A percentile compares a stretch with the other conserved stretches of the same genome.
Evolutionary conservation across 2,329 filamentous ascomycete species (phyloP).

Genomic region (Dothistroma septosporum): DNA sequence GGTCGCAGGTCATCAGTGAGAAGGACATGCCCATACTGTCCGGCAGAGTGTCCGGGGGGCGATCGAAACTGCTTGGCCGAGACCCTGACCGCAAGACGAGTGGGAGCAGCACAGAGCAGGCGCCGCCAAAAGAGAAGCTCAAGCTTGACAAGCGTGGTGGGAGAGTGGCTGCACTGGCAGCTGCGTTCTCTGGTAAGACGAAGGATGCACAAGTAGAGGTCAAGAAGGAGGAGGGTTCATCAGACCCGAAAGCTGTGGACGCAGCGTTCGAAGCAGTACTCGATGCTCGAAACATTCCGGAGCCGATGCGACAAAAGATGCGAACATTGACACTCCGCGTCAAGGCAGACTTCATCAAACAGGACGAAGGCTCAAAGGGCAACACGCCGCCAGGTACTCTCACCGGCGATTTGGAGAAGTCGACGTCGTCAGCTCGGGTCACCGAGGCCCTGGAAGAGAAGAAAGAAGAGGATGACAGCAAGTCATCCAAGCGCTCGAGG

Average conservation of each 20-base stretch:
- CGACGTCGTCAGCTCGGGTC: constrained; percentile 27
- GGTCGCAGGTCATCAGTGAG: constrained; percentile 25
- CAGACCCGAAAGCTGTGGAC: constrained; percentile 56
- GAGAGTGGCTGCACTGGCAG: constrained; percentile 62
- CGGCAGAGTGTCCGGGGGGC: constrained; percentile 22
- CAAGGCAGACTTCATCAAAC: constrained; percentile 92
- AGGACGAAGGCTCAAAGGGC: constrained; percentile 69
- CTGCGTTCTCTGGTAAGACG: constrained; percentile 55
- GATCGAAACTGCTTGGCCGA: constrained; percentile 20
- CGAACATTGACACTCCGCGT: constrained; percentile 80
- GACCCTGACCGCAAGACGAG: constrained; percentile 36
- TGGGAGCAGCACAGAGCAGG: constrained; percentile 33
- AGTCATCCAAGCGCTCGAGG: constrained; percentile 42
- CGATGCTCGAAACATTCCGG: constrained; percentile 86
- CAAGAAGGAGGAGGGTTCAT: constrained; percentile 43
- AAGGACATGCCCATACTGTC: constrained; percentile 16
- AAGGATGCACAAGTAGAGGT: constrained; percentile 35
- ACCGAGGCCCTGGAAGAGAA: constrained; percentile 25
- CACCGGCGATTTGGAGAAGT: constrained; percentile 44
- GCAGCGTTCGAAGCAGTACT: constrained; percentile 59
- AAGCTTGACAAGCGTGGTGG: constrained; percentile 45
- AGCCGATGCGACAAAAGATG: constrained; percentile 94
- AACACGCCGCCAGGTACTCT: constrained; percentile 48
- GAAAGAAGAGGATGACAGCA: constrained; percentile 27
- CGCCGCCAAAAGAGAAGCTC: constrained; percentile 28